Conservation (phyloP, 2,329 filamentous ascomycete genomes). For the Monilinia fructigena region DNA sequence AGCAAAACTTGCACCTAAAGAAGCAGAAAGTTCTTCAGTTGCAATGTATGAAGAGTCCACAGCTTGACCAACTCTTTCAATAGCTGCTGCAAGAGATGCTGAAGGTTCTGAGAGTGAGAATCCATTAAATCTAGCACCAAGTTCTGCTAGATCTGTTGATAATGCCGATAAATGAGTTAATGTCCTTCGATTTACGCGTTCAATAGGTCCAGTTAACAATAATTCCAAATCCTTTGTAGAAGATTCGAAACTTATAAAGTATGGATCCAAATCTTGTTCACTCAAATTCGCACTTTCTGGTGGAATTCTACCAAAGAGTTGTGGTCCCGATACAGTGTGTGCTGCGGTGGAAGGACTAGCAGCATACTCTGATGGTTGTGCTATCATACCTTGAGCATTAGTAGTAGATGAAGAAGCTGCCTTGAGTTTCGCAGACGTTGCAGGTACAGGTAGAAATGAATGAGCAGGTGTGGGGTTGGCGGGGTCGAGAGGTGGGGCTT, state of each 20-base stretch:
- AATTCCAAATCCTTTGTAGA: constrained; percentile 90
- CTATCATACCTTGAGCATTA: constrained; percentile 51
- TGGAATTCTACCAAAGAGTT: constrained; percentile 77
- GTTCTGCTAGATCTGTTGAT: constrained; percentile 83
- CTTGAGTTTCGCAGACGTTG: constrained; percentile 82
- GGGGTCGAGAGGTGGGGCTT: constrained; percentile 90
- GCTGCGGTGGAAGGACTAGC: constrained; percentile 53
- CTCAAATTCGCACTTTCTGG: constrained; percentile 71
- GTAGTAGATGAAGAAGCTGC: constrained; percentile 43
- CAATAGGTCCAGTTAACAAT: constrained; percentile 87
- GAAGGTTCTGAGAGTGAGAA: constrained; percentile 94
- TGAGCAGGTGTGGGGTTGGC: constrained; percentile 90
- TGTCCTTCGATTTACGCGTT: constrained; percentile 91
- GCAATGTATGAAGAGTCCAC: constrained; percentile 95
- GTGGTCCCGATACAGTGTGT: constrained; percentile 56
- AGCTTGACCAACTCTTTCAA: constrained; percentile 91
- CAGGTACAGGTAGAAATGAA: constrained; percentile 81
- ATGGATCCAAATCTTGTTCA: constrained; percentile 91
- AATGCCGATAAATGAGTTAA: constrained; percentile 81
- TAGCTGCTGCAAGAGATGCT: constrained; percentile 82
- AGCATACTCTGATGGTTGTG: constrained; percentile 52
- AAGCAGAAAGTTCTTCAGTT: constrained; percentile 84
- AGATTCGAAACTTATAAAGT: constrained; percentile 90
- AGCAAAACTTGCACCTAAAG: constrained; percentile 88
- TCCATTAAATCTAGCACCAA: constrained; percentile 94